These are phyloP conservation scores for Lepidium sativum DNA, from an alignment of 345 rosid genomes.

Conservation along the genomic window DNA sequence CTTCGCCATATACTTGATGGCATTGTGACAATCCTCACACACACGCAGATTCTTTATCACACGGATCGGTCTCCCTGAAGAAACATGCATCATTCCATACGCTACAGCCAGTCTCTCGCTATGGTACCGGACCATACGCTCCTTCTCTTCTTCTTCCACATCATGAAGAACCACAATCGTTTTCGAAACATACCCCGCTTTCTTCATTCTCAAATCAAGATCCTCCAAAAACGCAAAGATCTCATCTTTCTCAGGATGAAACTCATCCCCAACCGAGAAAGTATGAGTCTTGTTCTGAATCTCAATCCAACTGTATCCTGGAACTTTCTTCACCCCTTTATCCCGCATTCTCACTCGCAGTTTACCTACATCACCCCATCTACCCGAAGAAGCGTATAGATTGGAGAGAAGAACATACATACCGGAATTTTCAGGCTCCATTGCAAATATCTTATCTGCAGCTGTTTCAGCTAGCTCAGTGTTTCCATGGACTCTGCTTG, in stretches of 20 bases:
- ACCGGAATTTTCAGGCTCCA: slow-evolving; percentile 68
- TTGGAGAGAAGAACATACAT: slow-evolving; percentile 71
- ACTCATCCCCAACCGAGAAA: slow-evolving; percentile 49
- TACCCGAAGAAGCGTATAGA: slow-evolving; percentile 53
- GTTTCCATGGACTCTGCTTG: slow-evolving; percentile 62
- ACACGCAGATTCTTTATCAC: slow-evolving; percentile 65
- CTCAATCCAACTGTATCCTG: slow-evolving; percentile 69
- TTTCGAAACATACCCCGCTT: slow-evolving; percentile 44
- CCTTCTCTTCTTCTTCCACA: slow-evolving; percentile 75
- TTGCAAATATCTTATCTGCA: slow-evolving; percentile 44
- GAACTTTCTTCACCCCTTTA: slow-evolving; percentile 54
- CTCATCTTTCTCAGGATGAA: slow-evolving; percentile 48
- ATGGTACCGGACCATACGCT: slow-evolving; percentile 57
- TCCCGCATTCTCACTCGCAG: slow-evolving; percentile 55
- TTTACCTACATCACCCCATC: slow-evolving; percentile 58
- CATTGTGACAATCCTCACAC: slow-evolving; percentile 62
- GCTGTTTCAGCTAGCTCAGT: slow-evolving; percentile 57
- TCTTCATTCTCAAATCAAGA: slow-evolving; percentile 51
- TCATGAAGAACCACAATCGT: slow-evolving; percentile 61
- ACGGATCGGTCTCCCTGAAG: slow-evolving; percentile 55
- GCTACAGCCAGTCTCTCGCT: slow-evolving; percentile 69
- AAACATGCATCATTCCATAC: slow-evolving; percentile 41
- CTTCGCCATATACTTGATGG: slow-evolving; percentile 52
- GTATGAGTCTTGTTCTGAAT: slow-evolving; percentile 52
- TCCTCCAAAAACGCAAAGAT: slow-evolving; percentile 53